Base-by-base conservation (phyloP, 768 basidiomycete genomes). In the Lactarius hatsudake region DNA sequence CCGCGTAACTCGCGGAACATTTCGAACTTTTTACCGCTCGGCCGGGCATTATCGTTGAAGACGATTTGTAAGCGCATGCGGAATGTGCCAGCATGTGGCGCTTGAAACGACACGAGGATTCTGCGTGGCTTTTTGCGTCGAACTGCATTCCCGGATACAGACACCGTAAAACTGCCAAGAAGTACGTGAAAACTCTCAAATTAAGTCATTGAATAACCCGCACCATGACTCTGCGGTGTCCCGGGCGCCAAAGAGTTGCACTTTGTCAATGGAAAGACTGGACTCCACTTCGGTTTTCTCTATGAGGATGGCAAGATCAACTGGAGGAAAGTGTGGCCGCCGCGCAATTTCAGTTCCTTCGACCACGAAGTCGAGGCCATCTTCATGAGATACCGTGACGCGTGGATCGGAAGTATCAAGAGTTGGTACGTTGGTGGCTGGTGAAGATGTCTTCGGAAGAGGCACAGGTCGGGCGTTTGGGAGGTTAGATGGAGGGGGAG, bases 1-100 rank as follows among this genome's bases (percentile, higher is more conserved):
- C 62, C 66, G n/a, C 38, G 58, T 28, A 67, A 58, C 51, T 36
- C 34, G 58, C 66, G 66, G 26, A 23, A 28, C 20, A 67, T 17
- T 1, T 20, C 42, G 53, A 67, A 64, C n/a, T 64, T 42, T 30
- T 6, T 17, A n/a, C 59, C 28, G 17, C 18, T 34, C 13, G 32
- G 43, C 17, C 28, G 62, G 13, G 23, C 13, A 48, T 36, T 54
- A 28, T 67, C 66, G n/a, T 10, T 23, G 26, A 67, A 63, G 1
- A 53, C 45, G 3, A 67, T 63, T 9, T 10, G 36, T 20, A 67
- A 38, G 4, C 20, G 23, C 34, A 42, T 51, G 32, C 8, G 51
- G 51, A 63, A 60, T 12, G 20, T 48, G 42, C 66, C 66, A 12
- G 18, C 62, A 32, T 15, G 32, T 38, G 42, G 32, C 7, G 66